Conservation (phyloP, 495 filamentous ascomycete genomes). For the Penicillium flavigenum region DNA sequence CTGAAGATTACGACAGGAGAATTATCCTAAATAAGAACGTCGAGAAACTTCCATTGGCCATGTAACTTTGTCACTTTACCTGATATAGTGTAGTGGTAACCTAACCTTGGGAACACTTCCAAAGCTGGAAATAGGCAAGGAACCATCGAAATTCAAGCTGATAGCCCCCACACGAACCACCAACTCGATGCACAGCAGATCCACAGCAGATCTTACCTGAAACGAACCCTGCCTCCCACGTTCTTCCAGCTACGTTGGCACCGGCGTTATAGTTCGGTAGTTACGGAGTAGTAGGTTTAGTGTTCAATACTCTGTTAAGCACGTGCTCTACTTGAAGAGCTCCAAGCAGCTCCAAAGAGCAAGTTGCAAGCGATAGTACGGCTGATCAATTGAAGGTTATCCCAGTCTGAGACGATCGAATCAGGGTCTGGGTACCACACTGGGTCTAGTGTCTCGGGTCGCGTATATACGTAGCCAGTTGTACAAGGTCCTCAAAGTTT, state of each 20-base stretch:
- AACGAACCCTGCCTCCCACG: slow-evolving; percentile 11
- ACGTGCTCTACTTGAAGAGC: background rate
- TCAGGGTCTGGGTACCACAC: background rate
- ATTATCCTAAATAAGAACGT: background rate
- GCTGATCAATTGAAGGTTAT: slow-evolving; percentile 5
- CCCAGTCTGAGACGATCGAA: background rate
- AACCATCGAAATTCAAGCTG: slow-evolving; percentile 3
- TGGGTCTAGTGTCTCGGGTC: slow-evolving; percentile 1
- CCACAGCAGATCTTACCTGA: slow-evolving; percentile 27
- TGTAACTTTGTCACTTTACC: background rate
- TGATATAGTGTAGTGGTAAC: background rate
- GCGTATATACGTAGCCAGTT: background rate
- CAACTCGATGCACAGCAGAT: slow-evolving; percentile 22
- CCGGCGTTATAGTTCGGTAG: background rate
- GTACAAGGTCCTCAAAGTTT: slow-evolving; percentile 1
- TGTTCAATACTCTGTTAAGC: too few species aligned
- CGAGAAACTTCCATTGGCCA: slow-evolving; percentile 24
- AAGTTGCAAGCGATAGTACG: slow-evolving; percentile 8
- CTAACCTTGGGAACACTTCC: background rate
- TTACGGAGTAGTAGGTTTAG: background rate
- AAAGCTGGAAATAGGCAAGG: background rate
- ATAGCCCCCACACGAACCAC: background rate
- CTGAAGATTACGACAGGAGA: slow-evolving; percentile 16
- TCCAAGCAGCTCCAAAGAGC: background rate
- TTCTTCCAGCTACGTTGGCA: slow-evolving; percentile 14